These are phyloP conservation scores for Stygiomarasmius scandens DNA, from an alignment of 1,284 basidiomycete species.

Conservation along the genomic window DNA sequence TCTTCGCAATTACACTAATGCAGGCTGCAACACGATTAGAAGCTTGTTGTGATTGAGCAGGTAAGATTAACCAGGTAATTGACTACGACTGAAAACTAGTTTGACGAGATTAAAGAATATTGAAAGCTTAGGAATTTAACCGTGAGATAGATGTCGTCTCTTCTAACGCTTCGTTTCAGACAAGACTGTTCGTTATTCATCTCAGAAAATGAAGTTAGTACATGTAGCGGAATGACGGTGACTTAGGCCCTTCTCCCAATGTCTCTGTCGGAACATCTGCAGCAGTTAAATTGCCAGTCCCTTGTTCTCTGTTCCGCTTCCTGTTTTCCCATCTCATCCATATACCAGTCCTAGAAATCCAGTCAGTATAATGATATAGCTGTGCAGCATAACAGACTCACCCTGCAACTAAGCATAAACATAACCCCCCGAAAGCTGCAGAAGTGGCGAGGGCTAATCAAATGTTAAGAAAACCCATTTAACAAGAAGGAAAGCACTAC, in stretches of 20 bases:
- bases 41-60: too few species aligned
- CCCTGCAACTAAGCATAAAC: slow-evolving; percentile 40
- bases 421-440: slow-evolving; percentile 46
- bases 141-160: too few species aligned
- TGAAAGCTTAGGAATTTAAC: too few species aligned
- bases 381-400: slow-evolving; percentile 24
- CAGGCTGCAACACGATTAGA: background rate
- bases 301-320: slow-evolving; percentile 44
- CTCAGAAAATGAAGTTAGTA: slow-evolving; percentile 38
- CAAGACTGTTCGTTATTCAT: too few species aligned
- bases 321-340: slow-evolving; percentile 48
- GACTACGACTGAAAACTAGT: too few species aligned
- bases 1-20: background rate
- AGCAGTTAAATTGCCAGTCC: slow-evolving; percentile 39
- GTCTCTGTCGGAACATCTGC: slow-evolving; percentile 48
- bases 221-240: slow-evolving; percentile 50
- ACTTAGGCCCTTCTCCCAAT: slow-evolving; percentile 42
- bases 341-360: slow-evolving; percentile 30
- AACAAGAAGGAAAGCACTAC: background rate
- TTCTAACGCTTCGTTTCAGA: too few species aligned
- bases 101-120: too few species aligned
- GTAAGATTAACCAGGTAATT: too few species aligned
- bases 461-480: background rate
- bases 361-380: too few species aligned
- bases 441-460: slow-evolving; percentile 23